phyloP scores from a whole-genome alignment of 2,329 filamentous ascomycete species.

The Chaetomium sp. region DNA sequence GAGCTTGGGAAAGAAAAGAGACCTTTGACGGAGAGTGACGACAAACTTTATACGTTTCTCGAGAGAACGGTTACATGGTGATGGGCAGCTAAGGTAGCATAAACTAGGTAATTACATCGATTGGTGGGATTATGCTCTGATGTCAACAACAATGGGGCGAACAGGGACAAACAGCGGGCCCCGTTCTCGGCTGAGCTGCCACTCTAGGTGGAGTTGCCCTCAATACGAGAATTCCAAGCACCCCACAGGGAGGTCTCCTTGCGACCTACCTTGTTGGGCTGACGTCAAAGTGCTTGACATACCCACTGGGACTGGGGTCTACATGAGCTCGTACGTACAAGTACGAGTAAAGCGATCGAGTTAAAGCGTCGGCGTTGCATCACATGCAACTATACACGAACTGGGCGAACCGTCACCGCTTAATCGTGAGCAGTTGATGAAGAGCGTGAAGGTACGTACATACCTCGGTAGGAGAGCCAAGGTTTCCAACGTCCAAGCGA shows the following conservation, averaged over 20 bases:
- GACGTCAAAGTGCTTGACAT: too few relatives aligned
- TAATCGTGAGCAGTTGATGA: too few relatives aligned
- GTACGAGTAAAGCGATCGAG: too few relatives aligned
- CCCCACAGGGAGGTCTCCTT: not conserved
- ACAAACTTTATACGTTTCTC: not conserved
- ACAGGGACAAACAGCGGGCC: not conserved
- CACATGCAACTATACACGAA: too few relatives aligned
- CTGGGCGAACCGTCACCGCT: too few relatives aligned
- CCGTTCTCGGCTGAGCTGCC: not conserved
- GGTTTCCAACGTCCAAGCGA: too few relatives aligned
- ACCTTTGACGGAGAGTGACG: not conserved
- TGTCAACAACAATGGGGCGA: not conserved
- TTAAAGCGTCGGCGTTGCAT: too few relatives aligned
- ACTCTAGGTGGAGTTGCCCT: not conserved
- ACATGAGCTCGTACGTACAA: too few relatives aligned
- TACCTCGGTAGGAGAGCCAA: too few relatives aligned
- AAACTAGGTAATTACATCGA: not conserved
- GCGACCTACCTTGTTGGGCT: not conserved
- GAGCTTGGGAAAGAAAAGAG: not conserved
- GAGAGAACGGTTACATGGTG: not conserved
- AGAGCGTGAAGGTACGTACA: too few relatives aligned
- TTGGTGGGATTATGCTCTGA: not conserved
- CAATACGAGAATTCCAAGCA: not conserved
- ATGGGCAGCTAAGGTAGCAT: not conserved
- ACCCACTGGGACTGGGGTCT: too few relatives aligned